Evolutionary conservation across 129 eudicot species (phyloP), one percentile per base, ranked within the genome.

Genomic region (Lactuca saligna): DNA sequence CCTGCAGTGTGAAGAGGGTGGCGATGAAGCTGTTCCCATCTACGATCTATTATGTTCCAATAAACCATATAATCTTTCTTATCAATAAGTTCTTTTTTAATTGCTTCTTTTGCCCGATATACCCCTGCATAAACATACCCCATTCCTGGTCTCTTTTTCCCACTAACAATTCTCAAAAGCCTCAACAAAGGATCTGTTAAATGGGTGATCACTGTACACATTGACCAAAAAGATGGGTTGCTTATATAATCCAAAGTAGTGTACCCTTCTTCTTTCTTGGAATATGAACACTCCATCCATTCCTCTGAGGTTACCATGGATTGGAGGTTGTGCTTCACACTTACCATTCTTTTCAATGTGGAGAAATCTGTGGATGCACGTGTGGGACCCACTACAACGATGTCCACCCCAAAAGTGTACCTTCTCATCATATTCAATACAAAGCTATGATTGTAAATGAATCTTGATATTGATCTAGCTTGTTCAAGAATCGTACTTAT

Each of bases 1-100:
- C 95, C 97, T 1, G 95, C 99, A 25, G 83, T 85, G 59, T 84
- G 94, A 82, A 92, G 98, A 17, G 98, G 98, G 73, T 88, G 91
- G 11, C 84, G 81, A 49, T 79, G 84, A 71, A 88, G 89, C 13
- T 74, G 89, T 66, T 69, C 91, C 98, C 95, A 88, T 73, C 98
- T 86, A 65, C 80, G 81, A 86, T 92, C 95, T 32, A 92, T 86
- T 56, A 92, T 82, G 53, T 83, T 79, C 98, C 98, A 92, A 78
- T 86, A 92, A 70, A 69, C 80, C 73, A 75, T 68, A 71, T 86
- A 88, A 54, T 89, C 90, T 75, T 82, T 83, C 74, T 72, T 93
- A 63, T 79, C 59, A 4, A 69, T 74, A 71, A 93, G 80, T 72
- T 93, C 88, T 68, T 81, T 93, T 80, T 87, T 89, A 0, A 93